phyloP scores from a whole-genome alignment of 148 eudicot genomes.

The Rhododendron ovatum region DNA sequence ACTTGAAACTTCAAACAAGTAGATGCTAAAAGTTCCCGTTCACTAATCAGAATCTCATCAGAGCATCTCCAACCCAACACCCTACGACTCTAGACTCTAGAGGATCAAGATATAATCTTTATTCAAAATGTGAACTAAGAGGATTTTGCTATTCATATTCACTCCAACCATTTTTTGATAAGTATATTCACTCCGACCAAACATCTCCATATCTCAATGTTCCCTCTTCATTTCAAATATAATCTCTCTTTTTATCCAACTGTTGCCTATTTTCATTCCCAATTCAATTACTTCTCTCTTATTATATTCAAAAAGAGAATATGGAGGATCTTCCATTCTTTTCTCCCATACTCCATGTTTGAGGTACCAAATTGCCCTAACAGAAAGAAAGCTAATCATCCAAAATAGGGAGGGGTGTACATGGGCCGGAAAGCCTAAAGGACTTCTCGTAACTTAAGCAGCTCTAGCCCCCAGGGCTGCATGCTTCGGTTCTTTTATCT shows the following conservation, averaged over 20 bases:
- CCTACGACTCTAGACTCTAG: background rate
- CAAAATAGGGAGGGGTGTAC: background rate
- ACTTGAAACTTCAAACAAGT: background rate
- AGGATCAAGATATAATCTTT: background rate
- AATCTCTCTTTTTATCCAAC: background rate
- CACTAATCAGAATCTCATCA: background rate
- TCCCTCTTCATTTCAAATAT: background rate
- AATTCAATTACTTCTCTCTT: background rate
- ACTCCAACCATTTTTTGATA: background rate
- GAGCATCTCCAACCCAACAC: background rate
- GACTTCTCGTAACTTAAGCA: background rate
- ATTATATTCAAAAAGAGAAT: background rate
- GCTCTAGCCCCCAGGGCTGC: background rate
- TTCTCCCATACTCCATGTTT: background rate
- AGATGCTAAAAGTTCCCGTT: background rate
- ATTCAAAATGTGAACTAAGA: background rate
- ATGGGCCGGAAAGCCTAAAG: background rate
- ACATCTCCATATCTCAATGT: background rate
- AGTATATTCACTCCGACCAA: background rate
- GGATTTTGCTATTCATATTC: background rate
- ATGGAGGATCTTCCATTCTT: background rate
- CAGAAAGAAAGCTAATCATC: background rate
- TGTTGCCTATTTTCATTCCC: background rate
- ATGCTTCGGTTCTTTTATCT: background rate
- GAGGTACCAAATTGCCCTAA: background rate